Base-by-base conservation (phyloP, 139 green algal species). In the Gonium pectorale region DNA sequence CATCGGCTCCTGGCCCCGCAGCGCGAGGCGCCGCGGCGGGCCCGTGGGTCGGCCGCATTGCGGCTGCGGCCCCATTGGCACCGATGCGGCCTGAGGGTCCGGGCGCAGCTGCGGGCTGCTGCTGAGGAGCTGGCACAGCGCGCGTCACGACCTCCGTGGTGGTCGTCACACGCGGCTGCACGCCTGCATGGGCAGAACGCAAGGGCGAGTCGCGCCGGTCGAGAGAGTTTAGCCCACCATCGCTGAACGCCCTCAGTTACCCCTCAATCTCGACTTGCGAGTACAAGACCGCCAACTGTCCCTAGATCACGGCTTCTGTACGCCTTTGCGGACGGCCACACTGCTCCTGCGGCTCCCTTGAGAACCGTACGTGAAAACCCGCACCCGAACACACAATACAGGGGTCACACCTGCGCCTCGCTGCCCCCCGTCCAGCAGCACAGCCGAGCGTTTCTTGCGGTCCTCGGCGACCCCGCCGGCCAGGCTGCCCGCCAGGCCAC, bases 81-180 rank as follows among this genome's bases (percentile, higher is more conserved):
- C 49, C 40, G 41, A 77, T n/a, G 27, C 68, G 68, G 5, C 68
- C 43, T 5, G 31, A 33, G 43, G 44, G 43, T 43, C 68, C 68
- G 8, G 68, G 33, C 11, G 17, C 8, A 15, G 44, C 13, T 8
- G 40, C 27, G 5, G 40, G 26, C 67, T 31, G 67, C 67, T 7
- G 67, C 19, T 21, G 67, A 2, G 68, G 26, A 2, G 68, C 68
- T 22, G 68, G n/a, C n/a, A n/a, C n/a, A n/a, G n/a, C 33, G 17
- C 68, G 43, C 43, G 68, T 77, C 43, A 77, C 41, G 2, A 77
- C 44, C 68, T 77, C 68, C 11, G 68, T 77, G 17, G 68, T 77
- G 68, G 68, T 77, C 27, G 68, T 77, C 43, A 77, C 68, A 3
- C 68, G 68, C 0, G 68, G 68, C 15, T 62, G 43, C 2, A 77